Conservation (phyloP, 768 basidiomycete species). For the Hypholoma sublateritium region DNA sequence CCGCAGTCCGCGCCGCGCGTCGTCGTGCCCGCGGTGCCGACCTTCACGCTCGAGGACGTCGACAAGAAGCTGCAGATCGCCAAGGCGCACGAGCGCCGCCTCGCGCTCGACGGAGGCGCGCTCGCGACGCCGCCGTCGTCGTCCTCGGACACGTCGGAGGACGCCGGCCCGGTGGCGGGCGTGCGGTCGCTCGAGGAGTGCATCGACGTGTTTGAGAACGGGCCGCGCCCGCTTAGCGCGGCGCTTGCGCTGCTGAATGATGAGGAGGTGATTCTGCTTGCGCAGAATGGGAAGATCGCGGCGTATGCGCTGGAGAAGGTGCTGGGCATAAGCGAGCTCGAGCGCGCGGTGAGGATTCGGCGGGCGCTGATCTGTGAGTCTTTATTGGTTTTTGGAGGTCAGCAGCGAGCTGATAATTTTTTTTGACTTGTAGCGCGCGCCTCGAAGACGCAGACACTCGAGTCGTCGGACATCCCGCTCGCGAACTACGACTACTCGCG, state of each 20-base stretch:
- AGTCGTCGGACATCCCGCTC: constrained; percentile 80
- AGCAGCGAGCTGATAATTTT: neutral
- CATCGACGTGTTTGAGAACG: constrained; percentile 76
- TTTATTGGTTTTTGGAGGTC: neutral
- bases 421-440: constrained; percentile 64
- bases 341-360: constrained; percentile 84
- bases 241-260: constrained; percentile 71
- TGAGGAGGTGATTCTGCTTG: constrained; percentile 87
- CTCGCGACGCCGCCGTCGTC: constrained; percentile 12
- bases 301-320: constrained; percentile 97
- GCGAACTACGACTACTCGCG: constrained; percentile 89
- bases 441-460: constrained; percentile 80
- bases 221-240: constrained; percentile 58
- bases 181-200: constrained; percentile 72
- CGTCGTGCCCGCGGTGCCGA: constrained; percentile 22
- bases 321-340: constrained; percentile 64
- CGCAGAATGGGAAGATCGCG: constrained; percentile 90
- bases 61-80: constrained; percentile 43
- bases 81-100: constrained; percentile 26
- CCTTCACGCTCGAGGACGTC: constrained; percentile 57
- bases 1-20: constrained; percentile 5
- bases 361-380: constrained; percentile 87
- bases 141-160: constrained; percentile 18
- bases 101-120: constrained; percentile 5
- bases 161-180: constrained; percentile 4